Evolutionary conservation across 305 asterid genomes (phyloP).

Genomic region (Plantago coronopus): DNA sequence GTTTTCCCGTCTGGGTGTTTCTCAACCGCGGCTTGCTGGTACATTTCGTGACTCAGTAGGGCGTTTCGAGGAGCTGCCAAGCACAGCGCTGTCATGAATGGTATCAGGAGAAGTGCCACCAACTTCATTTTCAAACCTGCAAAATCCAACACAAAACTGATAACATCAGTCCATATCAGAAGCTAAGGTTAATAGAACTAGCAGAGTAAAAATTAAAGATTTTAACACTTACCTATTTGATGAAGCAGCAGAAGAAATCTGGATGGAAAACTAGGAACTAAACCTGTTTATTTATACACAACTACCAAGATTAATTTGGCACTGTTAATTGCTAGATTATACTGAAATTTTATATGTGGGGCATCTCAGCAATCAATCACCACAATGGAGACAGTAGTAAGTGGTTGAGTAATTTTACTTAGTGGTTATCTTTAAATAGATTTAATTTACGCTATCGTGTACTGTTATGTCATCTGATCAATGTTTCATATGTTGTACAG

Average conservation of each 20-base stretch:
- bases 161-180: background rate
- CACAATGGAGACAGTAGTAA: slow-evolving; percentile 28
- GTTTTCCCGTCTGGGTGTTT: slow-evolving; percentile 21
- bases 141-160: background rate
- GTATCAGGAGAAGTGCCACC: slow-evolving; percentile 26
- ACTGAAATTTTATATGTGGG: slow-evolving; percentile 4
- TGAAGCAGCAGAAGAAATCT: slow-evolving; percentile 20
- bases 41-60: slow-evolving; percentile 7
- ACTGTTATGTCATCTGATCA: no score
- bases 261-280: slow-evolving; percentile 4
- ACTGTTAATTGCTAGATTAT: slow-evolving; percentile 26
- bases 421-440: no score
- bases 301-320: no score
- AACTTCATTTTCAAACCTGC: slow-evolving; percentile 28
- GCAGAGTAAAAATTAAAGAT: background rate
- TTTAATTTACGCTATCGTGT: no score
- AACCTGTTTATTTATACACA: slow-evolving; percentile 15
- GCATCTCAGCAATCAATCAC: slow-evolving; percentile 16
- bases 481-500: no score
- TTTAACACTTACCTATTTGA: slow-evolving; percentile 22
- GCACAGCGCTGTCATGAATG: slow-evolving; percentile 23
- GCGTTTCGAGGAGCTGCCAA: slow-evolving; percentile 29
- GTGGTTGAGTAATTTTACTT: slow-evolving; percentile 28
- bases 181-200: no score
- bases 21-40: background rate